phyloP scores from a whole-genome alignment of 192 early-diverging fungal species.

The Coemansia sp. region DNA sequence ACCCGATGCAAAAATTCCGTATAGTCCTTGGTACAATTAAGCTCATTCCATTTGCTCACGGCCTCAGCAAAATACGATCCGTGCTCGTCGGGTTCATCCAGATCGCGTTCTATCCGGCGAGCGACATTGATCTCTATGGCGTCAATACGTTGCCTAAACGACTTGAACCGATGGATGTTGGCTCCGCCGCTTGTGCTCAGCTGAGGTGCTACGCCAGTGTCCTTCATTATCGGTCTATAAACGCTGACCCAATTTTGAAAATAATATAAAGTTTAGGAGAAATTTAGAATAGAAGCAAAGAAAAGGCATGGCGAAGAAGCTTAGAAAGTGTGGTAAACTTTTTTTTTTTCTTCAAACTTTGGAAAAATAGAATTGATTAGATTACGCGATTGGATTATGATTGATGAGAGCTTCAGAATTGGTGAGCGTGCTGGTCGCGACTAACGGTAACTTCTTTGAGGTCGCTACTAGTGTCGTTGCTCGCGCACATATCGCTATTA shows the following conservation, averaged over 20 bases:
- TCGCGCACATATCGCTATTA: neutral
- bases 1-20: slow-evolving; percentile 71
- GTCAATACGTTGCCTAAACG: slow-evolving; percentile 62
- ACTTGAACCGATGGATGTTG: slow-evolving; percentile 51
- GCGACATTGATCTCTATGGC: slow-evolving; percentile 83
- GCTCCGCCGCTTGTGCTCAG: slow-evolving; percentile 49
- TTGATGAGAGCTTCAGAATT: neutral
- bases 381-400: slow-evolving; percentile 4
- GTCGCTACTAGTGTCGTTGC: slow-evolving; percentile 8
- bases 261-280: neutral
- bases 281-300: neutral
- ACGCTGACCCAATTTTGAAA: neutral
- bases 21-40: slow-evolving; percentile 88
- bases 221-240: slow-evolving; percentile 28
- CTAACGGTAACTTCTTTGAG: slow-evolving; percentile 30
- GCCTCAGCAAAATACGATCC: slow-evolving; percentile 86
- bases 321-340: neutral
- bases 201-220: slow-evolving; percentile 34
- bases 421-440: neutral
- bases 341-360: slow-evolving; percentile 12
- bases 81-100: slow-evolving; percentile 61
- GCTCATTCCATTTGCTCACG: slow-evolving; percentile 81
- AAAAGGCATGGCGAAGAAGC: neutral
- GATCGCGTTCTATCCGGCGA: slow-evolving; percentile 61
- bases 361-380: slow-evolving; percentile 9